Evolutionary conservation across 345 rosid genomes (phyloP).

Genomic region (Citrus australasica): DNA sequence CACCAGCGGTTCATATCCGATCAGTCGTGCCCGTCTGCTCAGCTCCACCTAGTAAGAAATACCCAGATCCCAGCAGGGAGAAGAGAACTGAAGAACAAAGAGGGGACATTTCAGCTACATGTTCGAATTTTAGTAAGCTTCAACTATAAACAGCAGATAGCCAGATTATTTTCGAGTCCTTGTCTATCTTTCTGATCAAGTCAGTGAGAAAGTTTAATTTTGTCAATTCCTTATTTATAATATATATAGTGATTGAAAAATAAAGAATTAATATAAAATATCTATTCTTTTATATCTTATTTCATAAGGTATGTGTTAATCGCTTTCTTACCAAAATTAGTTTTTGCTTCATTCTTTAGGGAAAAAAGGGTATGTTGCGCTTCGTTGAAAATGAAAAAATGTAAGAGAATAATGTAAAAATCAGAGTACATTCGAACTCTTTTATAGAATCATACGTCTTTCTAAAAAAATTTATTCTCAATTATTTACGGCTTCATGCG

Average conservation of each 20-base stretch:
- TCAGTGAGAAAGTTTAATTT: background rate
- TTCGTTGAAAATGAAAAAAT: too few relatives aligned
- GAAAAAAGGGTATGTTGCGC: too few relatives aligned
- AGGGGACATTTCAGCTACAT: slow-evolving; percentile 7
- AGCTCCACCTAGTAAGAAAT: slow-evolving; percentile 30
- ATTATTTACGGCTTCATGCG: too few relatives aligned
- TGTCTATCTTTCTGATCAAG: background rate
- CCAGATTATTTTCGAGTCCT: background rate
- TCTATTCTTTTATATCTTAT: slow-evolving; percentile 1
- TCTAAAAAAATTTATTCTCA: too few relatives aligned
- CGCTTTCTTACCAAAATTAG: background rate
- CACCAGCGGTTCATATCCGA: slow-evolving; percentile 43
- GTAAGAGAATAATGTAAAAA: too few relatives aligned
- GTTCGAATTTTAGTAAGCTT: slow-evolving; percentile 22
- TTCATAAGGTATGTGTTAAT: background rate
- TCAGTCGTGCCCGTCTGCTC: slow-evolving; percentile 43
- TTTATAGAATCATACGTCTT: too few relatives aligned
- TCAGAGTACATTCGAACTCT: background rate
- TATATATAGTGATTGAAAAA: background rate
- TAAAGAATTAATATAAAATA: background rate
- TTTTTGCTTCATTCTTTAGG: background rate
- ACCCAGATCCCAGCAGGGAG: slow-evolving; percentile 16
- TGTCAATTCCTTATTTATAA: background rate
- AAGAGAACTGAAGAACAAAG: slow-evolving; percentile 5
- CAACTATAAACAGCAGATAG: background rate